Percentiles rank a stretch among this genome's conserved stretches.
Conservation (phyloP, 371 early-diverging fungal genomes). For the Mucor mucedo region DNA sequence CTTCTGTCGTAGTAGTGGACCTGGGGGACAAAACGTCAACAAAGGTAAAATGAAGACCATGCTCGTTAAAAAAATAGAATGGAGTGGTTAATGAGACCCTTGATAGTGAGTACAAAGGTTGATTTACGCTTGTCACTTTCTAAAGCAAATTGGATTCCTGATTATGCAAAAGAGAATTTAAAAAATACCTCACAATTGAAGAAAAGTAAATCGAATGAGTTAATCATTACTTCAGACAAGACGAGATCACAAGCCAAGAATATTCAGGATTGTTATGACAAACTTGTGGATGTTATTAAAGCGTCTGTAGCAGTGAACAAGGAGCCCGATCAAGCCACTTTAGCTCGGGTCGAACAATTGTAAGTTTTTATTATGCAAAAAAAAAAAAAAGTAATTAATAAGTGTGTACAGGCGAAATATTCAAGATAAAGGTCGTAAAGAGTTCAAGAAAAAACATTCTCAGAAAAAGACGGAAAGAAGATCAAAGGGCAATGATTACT, state of each 20-base stretch:
- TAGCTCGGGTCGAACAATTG: conserved; percentile 66
- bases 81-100: too few relatives aligned
- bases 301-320: conserved; percentile 73
- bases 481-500: conserved; percentile 39
- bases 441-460: conserved; percentile 40
- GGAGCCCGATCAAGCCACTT: conserved; percentile 70
- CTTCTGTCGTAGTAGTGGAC: conserved; percentile 68
- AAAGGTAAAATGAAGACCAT: conserved; percentile 56
- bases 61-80: neutral
- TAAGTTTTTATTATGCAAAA: conserved; percentile 36
- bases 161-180: conserved; percentile 63
- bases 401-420: conserved; percentile 4
- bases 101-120: conserved; percentile 84
- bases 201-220: conserved; percentile 76
- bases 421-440: conserved; percentile 30
- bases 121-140: conserved; percentile 73
- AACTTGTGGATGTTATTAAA: conserved; percentile 67
- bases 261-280: conserved; percentile 80
- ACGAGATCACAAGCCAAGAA: conserved; percentile 84
- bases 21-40: conserved; percentile 94
- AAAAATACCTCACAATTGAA: conserved; percentile 29
- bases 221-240: conserved; percentile 76
- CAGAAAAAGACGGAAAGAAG: conserved; percentile 46
- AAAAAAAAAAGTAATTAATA: neutral
- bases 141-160: conserved; percentile 81